Conservation (phyloP, 805 yeast species). For the Saccharomycopsis oosterbeekiorum region DNA sequence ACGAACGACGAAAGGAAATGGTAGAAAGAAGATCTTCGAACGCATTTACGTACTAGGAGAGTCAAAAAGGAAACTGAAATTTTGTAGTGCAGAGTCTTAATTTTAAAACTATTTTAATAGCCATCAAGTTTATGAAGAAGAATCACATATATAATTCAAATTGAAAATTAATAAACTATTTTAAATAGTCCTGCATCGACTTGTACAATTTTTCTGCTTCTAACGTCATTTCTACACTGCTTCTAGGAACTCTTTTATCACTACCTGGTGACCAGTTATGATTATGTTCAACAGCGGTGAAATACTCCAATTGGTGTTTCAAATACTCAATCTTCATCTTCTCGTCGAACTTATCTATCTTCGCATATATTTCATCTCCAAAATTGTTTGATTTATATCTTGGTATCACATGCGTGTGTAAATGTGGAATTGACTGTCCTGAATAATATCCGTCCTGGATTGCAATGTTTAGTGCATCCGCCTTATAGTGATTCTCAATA, state of each 20-base stretch:
- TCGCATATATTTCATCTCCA: slow-evolving; percentile 67
- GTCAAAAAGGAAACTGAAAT: no score
- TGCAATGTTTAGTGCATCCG: slow-evolving; percentile 80
- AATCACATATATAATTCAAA: neutral
- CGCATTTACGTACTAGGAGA: no score
- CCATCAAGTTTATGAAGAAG: no score
- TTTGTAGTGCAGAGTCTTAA: no score
- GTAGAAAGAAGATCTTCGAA: no score
- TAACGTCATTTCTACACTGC: slow-evolving; percentile 52
- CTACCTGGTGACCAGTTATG: slow-evolving; percentile 32
- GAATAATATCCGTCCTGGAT: slow-evolving; percentile 96
- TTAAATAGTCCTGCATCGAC: neutral
- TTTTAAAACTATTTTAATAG: no score
- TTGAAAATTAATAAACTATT: neutral
- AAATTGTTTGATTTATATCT: slow-evolving; percentile 47
- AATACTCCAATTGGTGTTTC: slow-evolving; percentile 24
- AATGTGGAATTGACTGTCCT: slow-evolving; percentile 93
- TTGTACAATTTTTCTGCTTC: slow-evolving; percentile 31
- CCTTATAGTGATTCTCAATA: slow-evolving; percentile 55
- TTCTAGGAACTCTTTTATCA: slow-evolving; percentile 46
- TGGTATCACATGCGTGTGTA: slow-evolving; percentile 92
- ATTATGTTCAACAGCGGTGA: slow-evolving; percentile 22
- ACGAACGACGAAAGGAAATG: no score
- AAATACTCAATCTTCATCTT: slow-evolving; percentile 26
- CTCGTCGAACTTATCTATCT: slow-evolving; percentile 51